Base-by-base conservation (phyloP, 2,329 filamentous ascomycete genomes). In the Fusarium sp. region DNA sequence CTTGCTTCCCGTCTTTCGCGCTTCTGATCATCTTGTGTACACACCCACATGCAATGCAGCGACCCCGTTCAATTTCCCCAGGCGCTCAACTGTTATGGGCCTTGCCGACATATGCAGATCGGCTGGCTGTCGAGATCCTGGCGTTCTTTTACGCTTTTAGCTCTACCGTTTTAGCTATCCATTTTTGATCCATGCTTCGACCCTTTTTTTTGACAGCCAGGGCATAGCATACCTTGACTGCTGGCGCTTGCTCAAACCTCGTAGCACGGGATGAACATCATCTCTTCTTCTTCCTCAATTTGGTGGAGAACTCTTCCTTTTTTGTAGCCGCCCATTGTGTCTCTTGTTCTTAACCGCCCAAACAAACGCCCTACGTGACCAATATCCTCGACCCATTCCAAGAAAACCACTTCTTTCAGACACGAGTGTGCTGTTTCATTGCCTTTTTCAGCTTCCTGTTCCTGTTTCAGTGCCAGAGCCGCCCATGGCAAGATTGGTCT, bases 361-460 rank as follows among this genome's bases (percentile, higher is more conserved):
- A 79, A 85, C 82, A 84, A 78, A 82, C 82, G 82, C 83, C 81
- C 64, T 69, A 72, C 75, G 77, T 38, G 82, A 81, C 86, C 86
- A 88, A 87, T 87, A 82, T 84, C 81, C 80, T 80, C 77, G 77
- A 79, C 79, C 80, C 78, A 72, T 82, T 78, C 69, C 67, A 75
- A 68, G 71, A 74, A 78, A 74, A 79, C 80, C 79, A 77, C 78
- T 74, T 76, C 74, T 72, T 83, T 84, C 78, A 82, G 84, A 87
- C 79, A 87, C 85, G 82, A 78, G 68, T 78, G 77, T 77, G 74
- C 70, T 76, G 85, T 88, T 88, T 88, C 85, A 87, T 81, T 78
- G 77, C 78, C 76, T 69, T 69, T 76, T 70, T 54, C 18, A 61
- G 48, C 70, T 52, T 49, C 46, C 55, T 65, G 57, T 67, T 51